Conservation (phyloP, 257 asterid genomes). For the Echium plantagineum region DNA sequence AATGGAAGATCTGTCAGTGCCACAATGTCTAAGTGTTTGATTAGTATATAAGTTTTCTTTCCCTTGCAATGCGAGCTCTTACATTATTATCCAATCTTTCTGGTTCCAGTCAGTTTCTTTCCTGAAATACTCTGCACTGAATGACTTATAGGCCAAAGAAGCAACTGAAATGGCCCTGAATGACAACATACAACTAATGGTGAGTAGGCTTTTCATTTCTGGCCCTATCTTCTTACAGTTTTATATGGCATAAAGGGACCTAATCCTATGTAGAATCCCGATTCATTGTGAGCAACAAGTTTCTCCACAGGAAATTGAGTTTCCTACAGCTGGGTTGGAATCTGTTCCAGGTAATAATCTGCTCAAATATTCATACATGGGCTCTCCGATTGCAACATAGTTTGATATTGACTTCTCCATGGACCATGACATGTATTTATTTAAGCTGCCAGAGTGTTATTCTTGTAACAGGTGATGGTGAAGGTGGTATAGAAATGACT, state of each 20-base stretch:
- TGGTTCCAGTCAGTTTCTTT: background rate
- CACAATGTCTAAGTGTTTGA: too few species aligned
- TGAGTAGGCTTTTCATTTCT: constrained; percentile 23
- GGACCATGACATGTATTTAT: background rate
- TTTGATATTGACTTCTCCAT: background rate
- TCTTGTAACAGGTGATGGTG: constrained; percentile 66
- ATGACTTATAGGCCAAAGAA: constrained; percentile 54
- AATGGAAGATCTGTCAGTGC: too few species aligned
- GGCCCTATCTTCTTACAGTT: constrained; percentile 2
- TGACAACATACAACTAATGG: constrained; percentile 66
- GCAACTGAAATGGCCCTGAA: constrained; percentile 62
- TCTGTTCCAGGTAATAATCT: constrained; percentile 67
- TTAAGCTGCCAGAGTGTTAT: background rate
- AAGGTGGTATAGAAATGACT: constrained; percentile 91
- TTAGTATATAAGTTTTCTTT: too few species aligned
- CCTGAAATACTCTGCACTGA: constrained; percentile 7
- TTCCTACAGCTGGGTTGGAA: constrained; percentile 81
- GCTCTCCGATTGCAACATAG: background rate
- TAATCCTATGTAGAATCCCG: constrained; percentile 22
- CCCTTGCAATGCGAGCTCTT: background rate
- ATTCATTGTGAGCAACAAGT: constrained; percentile 58
- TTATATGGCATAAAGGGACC: constrained; percentile 15
- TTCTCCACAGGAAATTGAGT: constrained; percentile 92
- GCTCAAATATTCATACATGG: background rate
- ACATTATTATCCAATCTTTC: background rate